Conservation (phyloP, 768 basidiomycete species). For the Paxillus ammoniavirescens region DNA sequence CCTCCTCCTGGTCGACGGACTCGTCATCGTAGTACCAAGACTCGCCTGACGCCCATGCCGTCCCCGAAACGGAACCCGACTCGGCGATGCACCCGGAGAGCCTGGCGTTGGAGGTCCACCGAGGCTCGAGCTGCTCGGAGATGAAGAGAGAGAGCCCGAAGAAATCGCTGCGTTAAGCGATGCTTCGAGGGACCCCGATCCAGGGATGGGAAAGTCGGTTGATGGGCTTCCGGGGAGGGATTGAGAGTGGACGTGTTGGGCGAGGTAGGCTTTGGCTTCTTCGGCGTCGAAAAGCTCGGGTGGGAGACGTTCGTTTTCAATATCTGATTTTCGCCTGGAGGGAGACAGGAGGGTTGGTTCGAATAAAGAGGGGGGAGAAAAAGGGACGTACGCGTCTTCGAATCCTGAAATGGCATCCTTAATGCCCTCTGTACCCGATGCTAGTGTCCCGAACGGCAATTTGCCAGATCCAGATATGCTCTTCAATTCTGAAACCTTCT, state of each 20-base stretch:
- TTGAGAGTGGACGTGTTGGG: conserved; percentile 30
- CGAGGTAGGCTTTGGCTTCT: conserved; percentile 65
- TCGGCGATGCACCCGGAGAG: conserved; percentile 47
- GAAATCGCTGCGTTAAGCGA: conserved; percentile 34
- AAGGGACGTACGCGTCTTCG: conserved; percentile 83
- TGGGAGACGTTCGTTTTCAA: conserved; percentile 98
- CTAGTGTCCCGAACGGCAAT: conserved; percentile 82
- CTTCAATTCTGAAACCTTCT: conserved; percentile 96
- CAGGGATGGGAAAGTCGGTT: conserved; percentile 40
- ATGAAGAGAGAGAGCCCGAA: conserved; percentile 22
- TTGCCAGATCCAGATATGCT: conserved; percentile 75
- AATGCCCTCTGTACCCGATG: conserved; percentile 89
- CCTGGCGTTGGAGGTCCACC: conserved; percentile 20
- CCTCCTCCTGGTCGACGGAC: conserved; percentile 87
- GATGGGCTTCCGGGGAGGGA: conserved; percentile 56
- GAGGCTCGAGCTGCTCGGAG: conserved; percentile 18
- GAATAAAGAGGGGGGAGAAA: neutral
- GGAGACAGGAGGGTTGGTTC: neutral
- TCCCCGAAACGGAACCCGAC: conserved; percentile 55
- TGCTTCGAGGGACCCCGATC: conserved; percentile 44
- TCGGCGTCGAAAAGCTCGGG: conserved; percentile 87
- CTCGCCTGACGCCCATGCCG: conserved; percentile 54
- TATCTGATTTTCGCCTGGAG: conserved; percentile 91
- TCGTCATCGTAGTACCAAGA: conserved; percentile 88
- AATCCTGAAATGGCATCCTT: conserved; percentile 92